Conservation (phyloP, 768 basidiomycete species). For the Hypholoma fasciculare region DNA sequence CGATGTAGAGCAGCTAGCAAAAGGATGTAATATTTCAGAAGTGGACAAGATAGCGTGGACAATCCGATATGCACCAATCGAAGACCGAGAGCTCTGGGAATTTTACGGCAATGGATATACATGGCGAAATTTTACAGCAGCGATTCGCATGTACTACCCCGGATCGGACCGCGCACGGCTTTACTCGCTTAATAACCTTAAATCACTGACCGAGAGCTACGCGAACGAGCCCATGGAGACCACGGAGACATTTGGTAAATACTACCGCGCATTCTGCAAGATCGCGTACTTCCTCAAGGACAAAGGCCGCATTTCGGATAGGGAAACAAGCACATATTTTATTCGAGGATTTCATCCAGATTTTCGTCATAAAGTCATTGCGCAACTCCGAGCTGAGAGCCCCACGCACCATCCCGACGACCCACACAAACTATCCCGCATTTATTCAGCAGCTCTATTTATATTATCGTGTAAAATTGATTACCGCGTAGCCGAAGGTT, state of each 20-base stretch:
- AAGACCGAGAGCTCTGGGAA: background rate
- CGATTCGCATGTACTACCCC: background rate
- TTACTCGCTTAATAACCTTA: background rate
- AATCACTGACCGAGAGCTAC: background rate
- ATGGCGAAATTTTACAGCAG: background rate
- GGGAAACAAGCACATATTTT: background rate
- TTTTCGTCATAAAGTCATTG: background rate
- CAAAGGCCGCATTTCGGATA: background rate
- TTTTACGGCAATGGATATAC: background rate
- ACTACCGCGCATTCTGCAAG: background rate
- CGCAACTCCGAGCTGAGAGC: background rate
- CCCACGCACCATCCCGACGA: background rate
- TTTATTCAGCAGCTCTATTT: background rate
- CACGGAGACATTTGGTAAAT: background rate
- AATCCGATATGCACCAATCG: background rate
- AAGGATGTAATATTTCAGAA: background rate
- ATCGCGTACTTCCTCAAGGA: background rate
- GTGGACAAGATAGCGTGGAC: background rate
- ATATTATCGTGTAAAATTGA: too few species aligned
- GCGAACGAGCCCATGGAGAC: background rate
- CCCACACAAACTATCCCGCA: background rate
- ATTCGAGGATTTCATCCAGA: background rate
- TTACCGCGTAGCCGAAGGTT: too few species aligned
- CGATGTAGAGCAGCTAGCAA: background rate
- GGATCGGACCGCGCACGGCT: background rate